phyloP scores from a whole-genome alignment of 805 yeast species.

The Wickerhamomyces strasburgensis region DNA sequence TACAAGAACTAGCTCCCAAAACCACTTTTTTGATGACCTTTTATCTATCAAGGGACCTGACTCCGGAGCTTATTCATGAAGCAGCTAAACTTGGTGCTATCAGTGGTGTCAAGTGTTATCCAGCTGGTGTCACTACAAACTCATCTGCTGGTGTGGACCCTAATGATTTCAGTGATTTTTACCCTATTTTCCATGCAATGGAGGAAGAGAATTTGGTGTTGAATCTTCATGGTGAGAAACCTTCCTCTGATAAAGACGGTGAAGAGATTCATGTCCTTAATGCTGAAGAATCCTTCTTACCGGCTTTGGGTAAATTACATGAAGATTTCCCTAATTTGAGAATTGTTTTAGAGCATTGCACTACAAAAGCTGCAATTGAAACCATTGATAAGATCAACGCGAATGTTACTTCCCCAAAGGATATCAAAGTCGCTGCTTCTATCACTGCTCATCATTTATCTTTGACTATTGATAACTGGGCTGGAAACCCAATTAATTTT shows the following conservation, averaged over 20 bases:
- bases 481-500: conserved; percentile 90
- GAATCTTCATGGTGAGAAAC: conserved; percentile 95
- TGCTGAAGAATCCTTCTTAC: conserved; percentile 90
- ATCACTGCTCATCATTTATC: conserved; percentile 94
- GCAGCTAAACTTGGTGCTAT: conserved; percentile 70
- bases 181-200: conserved; percentile 88
- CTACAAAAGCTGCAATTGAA: conserved; percentile 83
- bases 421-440: conserved; percentile 76
- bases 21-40: conserved; percentile 91
- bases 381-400: conserved; percentile 64
- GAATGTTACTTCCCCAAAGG: conserved; percentile 25
- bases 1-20: conserved; percentile 65
- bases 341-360: conserved; percentile 91
- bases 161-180: conserved; percentile 82
- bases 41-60: conserved; percentile 70
- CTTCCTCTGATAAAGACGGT: conserved; percentile 48
- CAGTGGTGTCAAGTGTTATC: conserved; percentile 92
- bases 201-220: conserved; percentile 71
- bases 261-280: conserved; percentile 83
- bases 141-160: conserved; percentile 90
- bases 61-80: conserved; percentile 77
- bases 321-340: conserved; percentile 78
- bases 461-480: conserved; percentile 91
- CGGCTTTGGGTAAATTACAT: conserved; percentile 78
- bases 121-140: conserved; percentile 99